Conservation (phyloP, 176 grass and related monocot genomes). For the Musa acuminata region DNA sequence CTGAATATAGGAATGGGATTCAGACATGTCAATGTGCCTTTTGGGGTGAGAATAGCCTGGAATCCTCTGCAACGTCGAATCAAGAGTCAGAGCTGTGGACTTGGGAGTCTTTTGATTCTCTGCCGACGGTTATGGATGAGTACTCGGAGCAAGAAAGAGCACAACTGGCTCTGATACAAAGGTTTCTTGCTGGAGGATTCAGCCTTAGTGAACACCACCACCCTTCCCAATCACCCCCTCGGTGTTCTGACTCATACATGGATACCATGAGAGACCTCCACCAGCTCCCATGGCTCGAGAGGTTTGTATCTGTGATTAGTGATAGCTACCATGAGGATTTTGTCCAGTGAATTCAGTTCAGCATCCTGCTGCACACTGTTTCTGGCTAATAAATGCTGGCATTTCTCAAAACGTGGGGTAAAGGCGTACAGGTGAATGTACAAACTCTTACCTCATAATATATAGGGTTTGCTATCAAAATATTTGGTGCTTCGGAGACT, state of each 20-base stretch:
- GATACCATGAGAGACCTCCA: conserved; percentile 98
- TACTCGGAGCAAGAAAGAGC: conserved; percentile 97
- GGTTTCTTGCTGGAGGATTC: conserved; percentile 77
- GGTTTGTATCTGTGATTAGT: conserved; percentile 96
- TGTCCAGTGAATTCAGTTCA: conserved; percentile 54
- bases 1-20: conserved; percentile 60
- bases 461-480: neutral
- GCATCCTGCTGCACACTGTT: neutral
- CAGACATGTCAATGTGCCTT: conserved; percentile 84
- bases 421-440: neutral
- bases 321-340: conserved; percentile 95
- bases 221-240: conserved; percentile 53
- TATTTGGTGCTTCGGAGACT: neutral
- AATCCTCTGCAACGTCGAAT: conserved; percentile 23
- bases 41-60: conserved; percentile 46
- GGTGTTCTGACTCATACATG: conserved; percentile 58
- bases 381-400: neutral
- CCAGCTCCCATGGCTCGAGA: conserved; percentile 97
- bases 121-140: conserved; percentile 49
- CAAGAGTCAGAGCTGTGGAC: conserved; percentile 71
- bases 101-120: conserved; percentile 83
- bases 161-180: conserved; percentile 79
- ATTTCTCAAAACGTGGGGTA: neutral
- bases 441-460: neutral
- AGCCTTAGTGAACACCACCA: conserved; percentile 54